These are phyloP conservation scores for Sugiyamaella mastotermitis DNA, from an alignment of 805 yeast species.

Conservation along the genomic window DNA sequence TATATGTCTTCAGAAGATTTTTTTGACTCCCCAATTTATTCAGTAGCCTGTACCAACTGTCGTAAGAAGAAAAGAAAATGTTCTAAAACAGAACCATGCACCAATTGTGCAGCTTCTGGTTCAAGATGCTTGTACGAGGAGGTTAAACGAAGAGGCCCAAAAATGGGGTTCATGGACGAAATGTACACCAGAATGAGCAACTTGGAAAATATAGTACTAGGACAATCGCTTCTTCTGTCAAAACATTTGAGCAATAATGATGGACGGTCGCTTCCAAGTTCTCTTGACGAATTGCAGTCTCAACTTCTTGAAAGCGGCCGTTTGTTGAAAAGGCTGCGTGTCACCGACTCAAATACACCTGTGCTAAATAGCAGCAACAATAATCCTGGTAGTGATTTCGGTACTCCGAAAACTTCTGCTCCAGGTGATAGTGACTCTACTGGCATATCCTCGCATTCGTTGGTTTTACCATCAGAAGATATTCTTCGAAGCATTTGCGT, in stretches of 20 bases:
- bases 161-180: conserved; percentile 7
- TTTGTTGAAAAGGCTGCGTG: too few relatives aligned
- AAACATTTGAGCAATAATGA: background rate
- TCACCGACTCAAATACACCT: background rate
- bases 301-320: too few relatives aligned
- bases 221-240: conserved; percentile 11
- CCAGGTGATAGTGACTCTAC: background rate
- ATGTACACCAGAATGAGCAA: conserved; percentile 8
- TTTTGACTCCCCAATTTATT: background rate
- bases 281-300: conserved; percentile 1
- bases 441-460: background rate
- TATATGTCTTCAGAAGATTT: too few relatives aligned
- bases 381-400: background rate
- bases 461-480: conserved; percentile 10
- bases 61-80: conserved; percentile 14
- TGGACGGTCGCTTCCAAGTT: conserved; percentile 1
- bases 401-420: background rate
- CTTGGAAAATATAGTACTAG: conserved; percentile 12
- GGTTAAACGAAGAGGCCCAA: conserved; percentile 8
- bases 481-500: conserved; percentile 5
- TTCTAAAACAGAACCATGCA: conserved; percentile 14
- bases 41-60: conserved; percentile 11
- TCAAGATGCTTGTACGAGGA: conserved; percentile 11
- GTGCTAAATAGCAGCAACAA: conserved; percentile 1
- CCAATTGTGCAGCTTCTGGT: conserved; percentile 7